Percentiles rank a stretch among this genome's conserved stretches.
Conservation (phyloP, 106 monocot genomes). For the Dendrobium catenatum region DNA sequence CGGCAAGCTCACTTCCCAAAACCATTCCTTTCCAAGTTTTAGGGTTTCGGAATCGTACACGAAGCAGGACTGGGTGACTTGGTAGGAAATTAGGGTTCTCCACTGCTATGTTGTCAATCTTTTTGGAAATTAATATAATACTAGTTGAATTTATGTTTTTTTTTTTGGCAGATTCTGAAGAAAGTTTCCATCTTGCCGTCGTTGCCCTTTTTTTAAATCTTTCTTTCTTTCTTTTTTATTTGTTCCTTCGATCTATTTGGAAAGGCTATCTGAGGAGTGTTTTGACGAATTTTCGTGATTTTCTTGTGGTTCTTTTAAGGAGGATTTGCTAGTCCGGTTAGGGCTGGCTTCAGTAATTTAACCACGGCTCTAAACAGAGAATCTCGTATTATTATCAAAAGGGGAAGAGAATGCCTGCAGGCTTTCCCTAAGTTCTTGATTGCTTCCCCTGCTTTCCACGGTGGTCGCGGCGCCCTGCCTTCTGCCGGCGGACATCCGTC, state of each 20-base stretch:
- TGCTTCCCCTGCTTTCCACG: constrained; percentile 87
- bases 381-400: constrained; percentile 38
- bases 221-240: neutral
- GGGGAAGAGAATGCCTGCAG: constrained; percentile 54
- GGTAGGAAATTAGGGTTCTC: constrained; percentile 1
- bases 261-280: neutral
- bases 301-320: neutral
- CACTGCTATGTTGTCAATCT: neutral
- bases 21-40: neutral
- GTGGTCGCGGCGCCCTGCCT: constrained; percentile 84
- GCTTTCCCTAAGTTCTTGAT: constrained; percentile 71
- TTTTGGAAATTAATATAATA: neutral
- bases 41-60: neutral
- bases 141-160: neutral
- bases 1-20: neutral
- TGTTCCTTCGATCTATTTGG: neutral
- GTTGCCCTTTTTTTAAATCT: neutral
- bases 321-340: constrained; percentile 57
- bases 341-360: constrained; percentile 64
- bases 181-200: neutral
- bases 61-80: neutral
- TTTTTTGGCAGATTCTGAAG: neutral
- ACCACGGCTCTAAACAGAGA: constrained; percentile 72
- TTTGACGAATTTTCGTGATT: neutral
- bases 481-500: constrained; percentile 93